Base-by-base conservation (phyloP, 2,329 filamentous ascomycete genomes). In the Aspergillus japonicus region DNA sequence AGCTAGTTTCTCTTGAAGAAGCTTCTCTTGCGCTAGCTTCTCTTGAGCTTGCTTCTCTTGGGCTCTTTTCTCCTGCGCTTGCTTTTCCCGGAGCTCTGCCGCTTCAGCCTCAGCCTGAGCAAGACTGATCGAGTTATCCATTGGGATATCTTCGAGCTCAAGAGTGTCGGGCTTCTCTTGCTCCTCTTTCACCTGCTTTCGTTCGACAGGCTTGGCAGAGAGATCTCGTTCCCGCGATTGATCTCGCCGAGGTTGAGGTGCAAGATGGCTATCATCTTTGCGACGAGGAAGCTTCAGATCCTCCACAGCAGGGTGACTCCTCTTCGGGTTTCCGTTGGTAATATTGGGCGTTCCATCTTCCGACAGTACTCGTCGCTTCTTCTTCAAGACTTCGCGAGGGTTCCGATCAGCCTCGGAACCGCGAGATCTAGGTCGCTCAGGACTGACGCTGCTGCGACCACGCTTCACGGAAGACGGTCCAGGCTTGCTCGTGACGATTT, bases 321-420 rank as follows among this genome's bases (percentile, higher is more conserved):
- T 72, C 69, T 70, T 73, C 63, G 64, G 53, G 12, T 55, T 56
- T 21, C 72, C 73, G 52, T 77, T 76, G 14, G 69, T 57, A 44
- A 68, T 54, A 35, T 69, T 73, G 5, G 71, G 65, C 14, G 65
- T 48, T 33, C 68, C 76, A 49, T 77, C 78, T 47, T 80, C 78
- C 2, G 74, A 69, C 12, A 74, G 65, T 42, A 80, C 71, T 7
- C 76, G 77, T 53, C 77, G 69, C 68, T 80, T 77, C 67, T 80
- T 80, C 66, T 77, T 78, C 14, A 75, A 72, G n/a, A 66, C 54
- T 19, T 75, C 73, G 29, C 69, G 68, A 24, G 71, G 68, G 31
- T 73, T 67, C 24, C 66, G 68, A 48, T 73, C 71, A 35, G 61
- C 62, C 35, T 77, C 72, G n/a, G 66, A 62, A 26, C 67, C 73